A percentile compares a stretch with the other conserved stretches of the same genome.
These are phyloP conservation scores for Davidsoniella eucalypti DNA, from an alignment of 2,329 filamentous ascomycete genomes.

Conservation along the genomic window DNA sequence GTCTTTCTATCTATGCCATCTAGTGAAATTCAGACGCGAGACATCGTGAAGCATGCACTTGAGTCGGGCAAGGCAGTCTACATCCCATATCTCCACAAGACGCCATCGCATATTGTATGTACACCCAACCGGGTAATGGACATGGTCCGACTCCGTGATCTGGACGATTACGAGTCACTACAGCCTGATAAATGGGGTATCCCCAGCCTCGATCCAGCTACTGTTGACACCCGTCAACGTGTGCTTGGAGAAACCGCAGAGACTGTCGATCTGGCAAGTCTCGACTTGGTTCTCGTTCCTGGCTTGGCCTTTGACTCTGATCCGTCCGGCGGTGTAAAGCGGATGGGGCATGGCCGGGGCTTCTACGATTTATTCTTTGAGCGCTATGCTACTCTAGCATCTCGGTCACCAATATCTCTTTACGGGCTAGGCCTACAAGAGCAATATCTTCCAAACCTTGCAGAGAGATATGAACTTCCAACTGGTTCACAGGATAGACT, in stretches of 20 bases:
- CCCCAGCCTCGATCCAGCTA: conserved; percentile 57
- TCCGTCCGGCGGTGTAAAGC: conserved; percentile 38
- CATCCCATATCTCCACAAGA: conserved; percentile 71
- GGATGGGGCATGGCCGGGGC: conserved; percentile 85
- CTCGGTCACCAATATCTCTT: conserved; percentile 26
- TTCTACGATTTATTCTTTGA: conserved; percentile 93
- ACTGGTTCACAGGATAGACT: conserved; percentile 6
- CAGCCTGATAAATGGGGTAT: conserved; percentile 82
- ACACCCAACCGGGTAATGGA: conserved; percentile 67
- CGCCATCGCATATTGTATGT: conserved; percentile 26
- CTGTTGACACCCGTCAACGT: conserved; percentile 50
- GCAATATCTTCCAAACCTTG: conserved; percentile 50
- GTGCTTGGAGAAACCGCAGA: conserved; percentile 49
- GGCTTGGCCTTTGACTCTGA: conserved; percentile 77
- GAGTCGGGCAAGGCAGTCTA: conserved; percentile 67
- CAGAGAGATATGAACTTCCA: not conserved
- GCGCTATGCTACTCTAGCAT: conserved; percentile 39
- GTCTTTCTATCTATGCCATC: conserved; percentile 88
- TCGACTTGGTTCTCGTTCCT: conserved; percentile 83
- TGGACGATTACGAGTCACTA: conserved; percentile 64
- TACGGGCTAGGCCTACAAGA: conserved; percentile 73
- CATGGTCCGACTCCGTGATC: conserved; percentile 65
- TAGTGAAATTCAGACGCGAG: conserved; percentile 70
- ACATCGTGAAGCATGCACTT: conserved; percentile 70
- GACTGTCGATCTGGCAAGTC: conserved; percentile 27